phyloP scores from a whole-genome alignment of 2,329 filamentous ascomycete species.

The Pseudogymnoascus sp. region DNA sequence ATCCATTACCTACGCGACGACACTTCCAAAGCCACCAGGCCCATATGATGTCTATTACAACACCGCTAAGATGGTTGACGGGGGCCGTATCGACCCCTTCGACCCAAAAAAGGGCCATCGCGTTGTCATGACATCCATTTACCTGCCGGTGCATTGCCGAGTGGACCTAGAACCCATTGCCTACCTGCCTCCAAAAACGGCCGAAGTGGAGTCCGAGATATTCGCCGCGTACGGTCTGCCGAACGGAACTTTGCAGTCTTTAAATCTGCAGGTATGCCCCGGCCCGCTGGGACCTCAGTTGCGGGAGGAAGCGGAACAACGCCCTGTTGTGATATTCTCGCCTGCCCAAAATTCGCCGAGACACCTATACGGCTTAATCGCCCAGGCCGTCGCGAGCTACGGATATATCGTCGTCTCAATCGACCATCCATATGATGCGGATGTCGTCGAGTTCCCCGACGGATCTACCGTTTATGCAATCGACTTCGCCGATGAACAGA shows the following conservation, averaged over 20 bases:
- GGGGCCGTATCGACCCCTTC: slow-evolving; percentile 23
- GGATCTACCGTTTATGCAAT: slow-evolving; percentile 14
- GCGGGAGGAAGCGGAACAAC: not conserved
- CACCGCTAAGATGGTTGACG: slow-evolving; percentile 17
- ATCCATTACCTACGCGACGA: not conserved
- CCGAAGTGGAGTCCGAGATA: slow-evolving; percentile 18
- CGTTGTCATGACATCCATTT: slow-evolving; percentile 26
- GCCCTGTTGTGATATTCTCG: slow-evolving; percentile 29
- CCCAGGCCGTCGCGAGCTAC: slow-evolving; percentile 27
- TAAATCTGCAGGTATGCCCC: slow-evolving; percentile 21
- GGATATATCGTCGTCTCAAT: slow-evolving; percentile 30
- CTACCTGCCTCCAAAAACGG: slow-evolving; percentile 28
- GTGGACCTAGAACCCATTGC: slow-evolving; percentile 10
- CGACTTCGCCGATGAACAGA: slow-evolving; percentile 16
- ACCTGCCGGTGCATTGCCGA: slow-evolving; percentile 19
- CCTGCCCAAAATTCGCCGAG: slow-evolving; percentile 25
- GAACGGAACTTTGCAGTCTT: slow-evolving; percentile 22
- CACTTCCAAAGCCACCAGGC: not conserved
- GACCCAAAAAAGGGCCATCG: slow-evolving; percentile 18
- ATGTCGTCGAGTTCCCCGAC: slow-evolving; percentile 29
- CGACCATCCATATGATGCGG: slow-evolving; percentile 31
- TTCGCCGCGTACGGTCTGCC: slow-evolving; percentile 22
- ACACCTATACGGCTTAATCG: slow-evolving; percentile 26
- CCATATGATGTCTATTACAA: slow-evolving; percentile 17
- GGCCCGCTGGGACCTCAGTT: not conserved